These are phyloP conservation scores for Tetrapyrgos nigripes DNA, from an alignment of 1,284 basidiomycete genomes.

Conservation along the genomic window DNA sequence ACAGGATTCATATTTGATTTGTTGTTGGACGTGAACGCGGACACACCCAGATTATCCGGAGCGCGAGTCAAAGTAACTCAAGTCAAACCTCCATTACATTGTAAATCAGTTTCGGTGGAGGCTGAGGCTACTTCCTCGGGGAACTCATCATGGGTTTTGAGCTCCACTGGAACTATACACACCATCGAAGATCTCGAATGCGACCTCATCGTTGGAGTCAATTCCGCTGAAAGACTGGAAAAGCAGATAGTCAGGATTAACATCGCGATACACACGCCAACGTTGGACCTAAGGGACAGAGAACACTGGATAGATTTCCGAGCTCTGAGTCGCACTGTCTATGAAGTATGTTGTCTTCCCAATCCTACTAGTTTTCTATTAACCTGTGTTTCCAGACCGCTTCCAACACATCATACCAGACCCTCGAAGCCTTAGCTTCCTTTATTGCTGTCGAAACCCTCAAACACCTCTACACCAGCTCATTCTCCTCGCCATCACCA, in stretches of 20 bases:
- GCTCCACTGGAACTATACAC: constrained; percentile 33
- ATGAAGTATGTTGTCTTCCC: constrained; percentile 37
- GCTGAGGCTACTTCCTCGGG: constrained; percentile 37
- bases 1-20: constrained; percentile 47
- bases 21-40: constrained; percentile 46
- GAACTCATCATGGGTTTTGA: constrained; percentile 27
- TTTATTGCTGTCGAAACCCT: constrained; percentile 57
- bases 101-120: constrained; percentile 51
- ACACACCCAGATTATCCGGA: constrained; percentile 38
- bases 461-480: constrained; percentile 19
- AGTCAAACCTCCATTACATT: constrained; percentile 60
- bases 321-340: constrained; percentile 31
- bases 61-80: constrained; percentile 50
- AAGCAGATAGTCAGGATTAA: constrained; percentile 75
- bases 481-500: constrained; percentile 9
- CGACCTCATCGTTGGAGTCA: constrained; percentile 74
- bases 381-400: constrained; percentile 39
- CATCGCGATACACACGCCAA: constrained; percentile 46
- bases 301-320: constrained; percentile 38
- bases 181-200: constrained; percentile 59
- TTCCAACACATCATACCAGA: constrained; percentile 61
- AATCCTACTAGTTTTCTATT: background rate
- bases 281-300: background rate
- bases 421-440: constrained; percentile 78
- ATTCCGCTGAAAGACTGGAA: constrained; percentile 73